These are phyloP conservation scores for Candida ascalaphidarum DNA, from an alignment of 805 yeast species.

Conservation along the genomic window DNA sequence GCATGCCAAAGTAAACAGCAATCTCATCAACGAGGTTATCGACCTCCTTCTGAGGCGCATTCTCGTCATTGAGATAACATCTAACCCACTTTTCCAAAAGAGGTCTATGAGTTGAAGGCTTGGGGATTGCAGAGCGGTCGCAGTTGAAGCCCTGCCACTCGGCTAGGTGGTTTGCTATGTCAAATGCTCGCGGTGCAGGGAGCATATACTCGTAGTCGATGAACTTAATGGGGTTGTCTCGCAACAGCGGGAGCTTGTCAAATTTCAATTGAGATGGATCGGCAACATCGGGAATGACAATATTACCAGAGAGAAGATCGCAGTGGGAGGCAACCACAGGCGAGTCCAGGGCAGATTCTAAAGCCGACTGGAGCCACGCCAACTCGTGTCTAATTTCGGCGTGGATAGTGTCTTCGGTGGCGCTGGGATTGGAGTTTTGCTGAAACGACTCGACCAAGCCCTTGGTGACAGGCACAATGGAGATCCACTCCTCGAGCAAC, in stretches of 20 bases:
- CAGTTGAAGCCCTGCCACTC: constrained; percentile 84
- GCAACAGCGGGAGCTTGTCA: constrained; percentile 7
- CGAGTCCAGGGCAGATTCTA: constrained; percentile 30
- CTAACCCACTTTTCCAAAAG: constrained; percentile 49
- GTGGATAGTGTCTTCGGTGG: constrained; percentile 17
- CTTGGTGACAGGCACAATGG: constrained; percentile 45
- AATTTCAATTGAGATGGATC: too few species aligned
- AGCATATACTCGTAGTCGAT: constrained; percentile 70
- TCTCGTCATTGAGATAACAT: constrained; percentile 38
- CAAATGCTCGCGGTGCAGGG: constrained; percentile 68
- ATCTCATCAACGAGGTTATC: constrained; percentile 47
- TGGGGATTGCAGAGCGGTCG: constrained; percentile 50
- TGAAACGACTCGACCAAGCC: constrained; percentile 28
- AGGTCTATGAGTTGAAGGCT: constrained; percentile 34
- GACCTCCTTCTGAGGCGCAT: constrained; percentile 23
- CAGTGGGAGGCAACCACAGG: constrained; percentile 61
- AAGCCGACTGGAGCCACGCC: constrained; percentile 39
- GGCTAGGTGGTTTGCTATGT: constrained; percentile 65
- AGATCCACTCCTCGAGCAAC: constrained; percentile 54
- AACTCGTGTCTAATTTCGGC: constrained; percentile 43
- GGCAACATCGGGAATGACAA: constrained; percentile 40
- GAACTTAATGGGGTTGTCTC: constrained; percentile 40
- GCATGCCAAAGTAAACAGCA: constrained; percentile 59
- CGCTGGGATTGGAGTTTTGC: constrained; percentile 16
- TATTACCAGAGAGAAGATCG: constrained; percentile 67